A percentile compares a stretch with the other conserved stretches of the same genome.
phyloP scores from a whole-genome alignment of 352 stramenopile genomes.

The Albugo laibachii region DNA sequence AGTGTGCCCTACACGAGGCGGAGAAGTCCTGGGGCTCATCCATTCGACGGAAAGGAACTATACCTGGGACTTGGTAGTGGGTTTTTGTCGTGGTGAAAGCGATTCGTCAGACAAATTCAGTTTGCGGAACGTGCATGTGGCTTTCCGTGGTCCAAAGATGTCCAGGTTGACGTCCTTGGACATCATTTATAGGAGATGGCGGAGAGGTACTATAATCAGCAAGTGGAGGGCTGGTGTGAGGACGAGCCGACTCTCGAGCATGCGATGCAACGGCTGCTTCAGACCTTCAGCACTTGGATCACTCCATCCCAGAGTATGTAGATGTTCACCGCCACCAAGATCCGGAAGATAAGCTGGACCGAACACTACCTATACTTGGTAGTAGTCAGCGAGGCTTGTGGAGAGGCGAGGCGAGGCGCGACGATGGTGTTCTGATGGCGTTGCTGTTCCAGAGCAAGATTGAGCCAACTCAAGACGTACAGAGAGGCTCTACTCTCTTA shows the following conservation, averaged over 20 bases:
- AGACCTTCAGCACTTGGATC: slow-evolving; percentile 7
- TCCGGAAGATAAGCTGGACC: slow-evolving; percentile 1
- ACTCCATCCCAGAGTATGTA: slow-evolving; percentile 7
- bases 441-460: too few species aligned
- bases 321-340: slow-evolving; percentile 6
- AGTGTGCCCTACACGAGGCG: neutral
- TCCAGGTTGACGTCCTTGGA: slow-evolving; percentile 2
- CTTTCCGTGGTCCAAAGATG: neutral
- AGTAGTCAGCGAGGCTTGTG: slow-evolving; percentile 1
- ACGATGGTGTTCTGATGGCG: too few species aligned
- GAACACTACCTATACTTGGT: slow-evolving; percentile 10
- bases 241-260: slow-evolving; percentile 1
- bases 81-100: slow-evolving; percentile 1
- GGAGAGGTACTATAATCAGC: slow-evolving; percentile 7
- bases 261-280: slow-evolving; percentile 4
- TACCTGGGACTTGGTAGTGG: slow-evolving; percentile 2
- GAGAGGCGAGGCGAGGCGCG: too few species aligned
- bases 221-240: slow-evolving; percentile 3
- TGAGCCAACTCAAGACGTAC: too few species aligned
- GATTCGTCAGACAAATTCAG: neutral
- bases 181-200: slow-evolving; percentile 2
- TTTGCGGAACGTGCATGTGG: slow-evolving; percentile 1
- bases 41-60: slow-evolving; percentile 8
- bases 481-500: too few species aligned
- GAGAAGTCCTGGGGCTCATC: slow-evolving; percentile 1